phyloP scores from a whole-genome alignment of 768 basidiomycete species.

The Tephrocybe rancida region DNA sequence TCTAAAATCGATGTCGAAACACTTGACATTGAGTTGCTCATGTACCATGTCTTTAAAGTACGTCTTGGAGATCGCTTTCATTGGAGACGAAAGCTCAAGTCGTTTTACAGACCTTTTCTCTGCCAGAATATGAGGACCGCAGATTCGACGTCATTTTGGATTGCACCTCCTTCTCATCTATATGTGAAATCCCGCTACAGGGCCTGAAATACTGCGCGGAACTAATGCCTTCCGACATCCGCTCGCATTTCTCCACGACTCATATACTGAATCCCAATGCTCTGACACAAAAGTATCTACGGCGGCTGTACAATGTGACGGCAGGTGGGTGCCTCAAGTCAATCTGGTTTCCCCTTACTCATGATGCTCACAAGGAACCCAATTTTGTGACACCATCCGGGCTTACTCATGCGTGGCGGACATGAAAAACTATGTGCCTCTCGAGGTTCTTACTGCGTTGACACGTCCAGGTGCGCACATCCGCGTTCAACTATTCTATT shows the following conservation, averaged over 20 bases:
- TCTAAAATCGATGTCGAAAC: constrained; percentile 78
- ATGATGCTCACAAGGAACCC: constrained; percentile 40
- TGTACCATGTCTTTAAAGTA: constrained; percentile 80
- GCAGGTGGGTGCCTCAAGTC: constrained; percentile 38
- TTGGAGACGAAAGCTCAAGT: not conserved
- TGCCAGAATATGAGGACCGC: constrained; percentile 46
- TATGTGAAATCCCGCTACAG: constrained; percentile 78
- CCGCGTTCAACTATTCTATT: not conserved
- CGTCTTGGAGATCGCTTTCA: constrained; percentile 6
- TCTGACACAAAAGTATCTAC: constrained; percentile 71
- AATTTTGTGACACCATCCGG: constrained; percentile 52
- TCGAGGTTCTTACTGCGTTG: constrained; percentile 46
- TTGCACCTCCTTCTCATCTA: constrained; percentile 75
- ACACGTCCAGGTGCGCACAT: constrained; percentile 54
- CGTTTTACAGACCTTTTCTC: constrained; percentile 49
- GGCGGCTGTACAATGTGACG: constrained; percentile 74
- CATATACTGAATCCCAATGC: constrained; percentile 78
- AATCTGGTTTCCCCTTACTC: not conserved
- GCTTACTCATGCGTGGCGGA: constrained; percentile 68
- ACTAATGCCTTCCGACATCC: constrained; percentile 71
- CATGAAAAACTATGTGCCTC: constrained; percentile 57
- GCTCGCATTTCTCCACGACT: constrained; percentile 57
- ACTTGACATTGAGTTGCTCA: constrained; percentile 75
- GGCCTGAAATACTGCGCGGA: constrained; percentile 82
- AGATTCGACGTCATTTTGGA: constrained; percentile 78